phyloP scores from a whole-genome alignment of 768 basidiomycete genomes.

The Lactarius indigo region DNA sequence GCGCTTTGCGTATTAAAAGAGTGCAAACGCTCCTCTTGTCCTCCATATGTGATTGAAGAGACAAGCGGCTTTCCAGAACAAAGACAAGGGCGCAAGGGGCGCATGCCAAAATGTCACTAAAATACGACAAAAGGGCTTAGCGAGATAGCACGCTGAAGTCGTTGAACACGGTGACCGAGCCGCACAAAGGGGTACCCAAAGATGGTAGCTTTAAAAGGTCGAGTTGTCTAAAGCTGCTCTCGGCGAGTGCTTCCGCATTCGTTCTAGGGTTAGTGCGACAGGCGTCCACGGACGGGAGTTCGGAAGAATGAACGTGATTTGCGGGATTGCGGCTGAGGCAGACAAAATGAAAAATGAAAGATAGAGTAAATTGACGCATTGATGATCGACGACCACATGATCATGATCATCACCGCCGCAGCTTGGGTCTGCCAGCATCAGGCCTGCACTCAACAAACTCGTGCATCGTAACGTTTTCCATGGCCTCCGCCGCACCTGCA shows the following conservation, averaged over 20 bases:
- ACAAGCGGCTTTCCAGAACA: slow-evolving; percentile 21
- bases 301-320: neutral
- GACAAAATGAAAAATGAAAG: neutral
- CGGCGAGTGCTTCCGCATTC: neutral
- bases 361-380: neutral
- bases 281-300: neutral
- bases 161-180: neutral
- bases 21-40: neutral
- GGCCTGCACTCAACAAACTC: neutral
- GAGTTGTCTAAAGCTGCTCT: neutral
- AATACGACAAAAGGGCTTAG: neutral
- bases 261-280: neutral
- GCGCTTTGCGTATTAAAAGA: slow-evolving; percentile 2
- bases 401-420: slow-evolving; percentile 5
- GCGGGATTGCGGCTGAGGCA: neutral
- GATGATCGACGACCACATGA: neutral
- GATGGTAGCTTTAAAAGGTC: slow-evolving; percentile 18
- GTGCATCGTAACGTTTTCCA: neutral
- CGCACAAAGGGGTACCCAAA: slow-evolving; percentile 14
- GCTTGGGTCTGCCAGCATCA: neutral
- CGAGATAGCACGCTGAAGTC: neutral
- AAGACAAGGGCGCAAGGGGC: slow-evolving; percentile 16
- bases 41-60: neutral
- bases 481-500: slow-evolving; percentile 6
- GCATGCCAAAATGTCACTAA: neutral